Percentiles rank a stretch among this genome's conserved stretches.
Evolutionary conservation across 768 basidiomycete species (phyloP).

Genomic region (Tricholoma saponaceum): DNA sequence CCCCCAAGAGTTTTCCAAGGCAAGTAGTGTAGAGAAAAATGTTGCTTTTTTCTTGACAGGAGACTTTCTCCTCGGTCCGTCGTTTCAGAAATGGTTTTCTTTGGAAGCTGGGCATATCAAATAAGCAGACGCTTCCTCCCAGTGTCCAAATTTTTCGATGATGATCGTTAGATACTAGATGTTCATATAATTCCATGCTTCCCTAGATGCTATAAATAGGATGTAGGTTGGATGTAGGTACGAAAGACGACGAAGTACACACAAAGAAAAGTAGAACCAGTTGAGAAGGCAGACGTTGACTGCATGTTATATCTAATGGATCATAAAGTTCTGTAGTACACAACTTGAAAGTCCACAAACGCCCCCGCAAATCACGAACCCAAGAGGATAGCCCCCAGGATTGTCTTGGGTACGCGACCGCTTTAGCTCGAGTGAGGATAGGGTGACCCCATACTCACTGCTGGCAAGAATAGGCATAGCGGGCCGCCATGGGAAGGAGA

Average conservation of each 20-base stretch:
- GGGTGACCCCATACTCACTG: not conserved
- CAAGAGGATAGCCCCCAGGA: conserved; percentile 70
- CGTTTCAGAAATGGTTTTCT: conserved; percentile 23
- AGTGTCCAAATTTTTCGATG: not conserved
- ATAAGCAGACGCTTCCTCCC: not conserved
- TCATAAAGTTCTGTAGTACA: conserved; percentile 69
- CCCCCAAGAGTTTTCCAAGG: conserved; percentile 71
- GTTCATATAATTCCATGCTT: not conserved
- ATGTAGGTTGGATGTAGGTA: too few relatives aligned
- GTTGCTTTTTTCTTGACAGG: conserved; percentile 46
- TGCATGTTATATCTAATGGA: conserved; percentile 49
- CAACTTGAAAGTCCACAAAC: conserved; percentile 61
- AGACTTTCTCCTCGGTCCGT: conserved; percentile 25
- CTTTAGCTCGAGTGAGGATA: not conserved
- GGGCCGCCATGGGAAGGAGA: not conserved
- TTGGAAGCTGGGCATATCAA: not conserved
- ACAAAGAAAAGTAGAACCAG: not conserved
- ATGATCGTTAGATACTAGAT: too few relatives aligned
- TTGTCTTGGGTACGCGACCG: conserved; percentile 17
- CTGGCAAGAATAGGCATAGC: not conserved
- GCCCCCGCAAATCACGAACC: conserved; percentile 63
- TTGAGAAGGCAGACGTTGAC: too few relatives aligned
- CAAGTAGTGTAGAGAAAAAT: conserved; percentile 49
- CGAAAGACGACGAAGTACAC: not conserved
- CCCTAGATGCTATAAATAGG: not conserved